These are phyloP conservation scores for Colletotrichum aenigma DNA, from an alignment of 2,329 filamentous ascomycete genomes.

Conservation along the genomic window DNA sequence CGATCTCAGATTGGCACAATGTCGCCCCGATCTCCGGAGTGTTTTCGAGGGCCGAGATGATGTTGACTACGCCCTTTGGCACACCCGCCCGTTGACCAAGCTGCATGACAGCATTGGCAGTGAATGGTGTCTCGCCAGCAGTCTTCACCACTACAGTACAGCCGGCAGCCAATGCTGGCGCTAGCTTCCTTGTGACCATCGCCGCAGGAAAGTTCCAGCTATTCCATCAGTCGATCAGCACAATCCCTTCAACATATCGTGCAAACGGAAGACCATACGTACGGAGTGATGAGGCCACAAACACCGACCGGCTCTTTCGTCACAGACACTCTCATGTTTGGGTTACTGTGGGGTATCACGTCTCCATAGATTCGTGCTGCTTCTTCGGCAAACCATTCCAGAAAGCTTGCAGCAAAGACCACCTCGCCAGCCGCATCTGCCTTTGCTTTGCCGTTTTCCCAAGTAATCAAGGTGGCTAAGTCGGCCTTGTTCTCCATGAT, in stretches of 20 bases:
- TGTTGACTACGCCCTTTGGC: constrained; percentile 88
- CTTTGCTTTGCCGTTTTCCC: constrained; percentile 88
- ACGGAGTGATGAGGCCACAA: constrained; percentile 82
- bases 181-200: constrained; percentile 75
- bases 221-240: neutral
- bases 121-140: constrained; percentile 91
- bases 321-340: constrained; percentile 79
- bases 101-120: constrained; percentile 85
- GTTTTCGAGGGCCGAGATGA: constrained; percentile 81
- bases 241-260: neutral
- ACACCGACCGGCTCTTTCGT: constrained; percentile 86
- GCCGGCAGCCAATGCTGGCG: constrained; percentile 84
- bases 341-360: constrained; percentile 71
- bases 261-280: constrained; percentile 36
- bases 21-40: constrained; percentile 78
- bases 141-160: constrained; percentile 94
- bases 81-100: constrained; percentile 86
- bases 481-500: constrained; percentile 81
- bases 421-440: constrained; percentile 77
- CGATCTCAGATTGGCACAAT: constrained; percentile 75
- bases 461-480: constrained; percentile 81
- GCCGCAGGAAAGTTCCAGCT: constrained; percentile 85
- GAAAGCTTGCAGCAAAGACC: constrained; percentile 74
- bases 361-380: constrained; percentile 76
- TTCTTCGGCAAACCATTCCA: constrained; percentile 84